Conservation (phyloP, 2,329 filamentous ascomycete genomes). For the Apiospora malaysiana region DNA sequence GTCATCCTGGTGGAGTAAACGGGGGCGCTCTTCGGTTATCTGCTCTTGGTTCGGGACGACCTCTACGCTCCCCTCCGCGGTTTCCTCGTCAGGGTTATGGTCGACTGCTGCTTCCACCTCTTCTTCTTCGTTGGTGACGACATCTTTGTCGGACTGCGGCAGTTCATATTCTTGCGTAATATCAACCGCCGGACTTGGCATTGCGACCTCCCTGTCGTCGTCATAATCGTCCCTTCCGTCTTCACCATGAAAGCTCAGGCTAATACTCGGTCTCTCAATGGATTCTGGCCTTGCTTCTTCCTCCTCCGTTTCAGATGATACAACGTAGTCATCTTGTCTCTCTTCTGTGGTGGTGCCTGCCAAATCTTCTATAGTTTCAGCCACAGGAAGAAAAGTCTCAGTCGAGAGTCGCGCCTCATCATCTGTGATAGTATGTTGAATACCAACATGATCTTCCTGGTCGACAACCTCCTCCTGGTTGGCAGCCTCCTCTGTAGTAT, state of each 20-base stretch:
- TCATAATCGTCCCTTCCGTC: not conserved
- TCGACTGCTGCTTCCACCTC: not conserved
- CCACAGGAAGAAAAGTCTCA: no score
- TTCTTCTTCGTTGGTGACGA: not conserved
- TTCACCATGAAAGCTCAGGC: not conserved
- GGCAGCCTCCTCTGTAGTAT: no score
- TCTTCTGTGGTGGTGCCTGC: not conserved
- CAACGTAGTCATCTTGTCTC: not conserved
- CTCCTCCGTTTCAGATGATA: not conserved
- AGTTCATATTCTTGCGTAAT: not conserved
- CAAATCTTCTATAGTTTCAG: not conserved
- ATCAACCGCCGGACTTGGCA: not conserved
- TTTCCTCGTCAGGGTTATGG: not conserved
- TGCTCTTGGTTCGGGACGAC: not conserved
- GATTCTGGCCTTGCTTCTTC: not conserved
- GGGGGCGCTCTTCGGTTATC: not conserved
- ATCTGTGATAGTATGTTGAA: no score
- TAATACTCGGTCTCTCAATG: slow-evolving; percentile 9
- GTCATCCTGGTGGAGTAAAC: not conserved
- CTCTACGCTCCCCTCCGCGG: not conserved
- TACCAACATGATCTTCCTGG: no score
- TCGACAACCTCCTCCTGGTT: no score
- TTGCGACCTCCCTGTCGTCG: not conserved
- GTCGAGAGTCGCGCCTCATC: no score
- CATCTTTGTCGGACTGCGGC: not conserved